These are phyloP conservation scores for Pichia cactophila DNA, from an alignment of 1,139 yeast genomes.

Conservation along the genomic window DNA sequence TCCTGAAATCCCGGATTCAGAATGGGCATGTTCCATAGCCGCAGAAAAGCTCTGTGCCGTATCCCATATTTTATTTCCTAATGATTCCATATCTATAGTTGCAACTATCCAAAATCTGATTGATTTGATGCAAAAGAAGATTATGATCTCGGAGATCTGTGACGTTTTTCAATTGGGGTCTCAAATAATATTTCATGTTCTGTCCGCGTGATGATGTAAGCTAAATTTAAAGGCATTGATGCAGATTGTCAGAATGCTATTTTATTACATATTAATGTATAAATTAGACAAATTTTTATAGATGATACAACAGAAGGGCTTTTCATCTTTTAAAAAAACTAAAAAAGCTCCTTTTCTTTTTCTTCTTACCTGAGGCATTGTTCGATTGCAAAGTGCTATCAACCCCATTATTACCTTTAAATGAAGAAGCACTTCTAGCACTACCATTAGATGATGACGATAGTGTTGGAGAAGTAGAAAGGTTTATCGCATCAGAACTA, in stretches of 20 bases:
- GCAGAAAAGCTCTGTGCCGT: slow-evolving; percentile 2
- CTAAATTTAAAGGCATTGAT: too few species aligned
- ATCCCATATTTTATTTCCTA: slow-evolving; percentile 8
- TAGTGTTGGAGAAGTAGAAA: neutral
- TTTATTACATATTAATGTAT: too few species aligned
- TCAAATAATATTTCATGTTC: neutral
- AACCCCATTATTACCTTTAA: neutral
- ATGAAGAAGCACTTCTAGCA: neutral
- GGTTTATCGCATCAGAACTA: neutral
- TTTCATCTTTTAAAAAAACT: slow-evolving; percentile 6
- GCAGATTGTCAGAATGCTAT: too few species aligned
- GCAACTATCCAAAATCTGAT: neutral
- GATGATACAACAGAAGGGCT: too few species aligned
- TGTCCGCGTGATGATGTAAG: neutral
- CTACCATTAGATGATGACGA: neutral
- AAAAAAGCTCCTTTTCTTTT: slow-evolving; percentile 6
- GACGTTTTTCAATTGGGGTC: neutral
- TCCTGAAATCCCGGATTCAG: neutral
- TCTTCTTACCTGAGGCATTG: slow-evolving; percentile 6
- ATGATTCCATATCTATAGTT: slow-evolving; percentile 1
- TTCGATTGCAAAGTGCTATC: neutral
- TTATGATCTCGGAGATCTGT: neutral
- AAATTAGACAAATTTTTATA: too few species aligned
- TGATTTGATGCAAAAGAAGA: neutral
- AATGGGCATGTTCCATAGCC: neutral